These are phyloP conservation scores for Musa schizocarpa DNA, from an alignment of 176 grass and related monocot genomes.

Conservation along the genomic window DNA sequence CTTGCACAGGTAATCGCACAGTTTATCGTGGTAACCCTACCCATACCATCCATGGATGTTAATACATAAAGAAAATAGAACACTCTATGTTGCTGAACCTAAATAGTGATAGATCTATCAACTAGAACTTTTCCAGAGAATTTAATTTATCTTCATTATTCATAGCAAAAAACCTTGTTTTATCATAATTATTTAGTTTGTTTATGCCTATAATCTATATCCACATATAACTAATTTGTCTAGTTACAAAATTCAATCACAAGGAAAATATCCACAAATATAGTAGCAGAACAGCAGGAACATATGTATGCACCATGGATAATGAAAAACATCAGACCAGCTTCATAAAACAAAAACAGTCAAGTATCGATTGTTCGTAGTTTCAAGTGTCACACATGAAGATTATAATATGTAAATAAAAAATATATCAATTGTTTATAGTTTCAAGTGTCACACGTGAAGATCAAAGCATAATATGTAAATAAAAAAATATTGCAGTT, in stretches of 20 bases:
- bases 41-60: too few relatives aligned
- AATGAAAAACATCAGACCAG: not conserved
- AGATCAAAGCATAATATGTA: not conserved
- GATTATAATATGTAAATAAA: not conserved
- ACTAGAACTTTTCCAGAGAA: too few relatives aligned
- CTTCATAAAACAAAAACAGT: not conserved
- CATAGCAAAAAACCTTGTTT: too few relatives aligned
- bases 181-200: too few relatives aligned
- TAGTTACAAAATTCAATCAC: not conserved
- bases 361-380: not conserved
- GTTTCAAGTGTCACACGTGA: not conserved
- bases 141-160: too few relatives aligned
- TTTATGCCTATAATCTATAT: not conserved
- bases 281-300: not conserved
- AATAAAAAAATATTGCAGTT: not conserved
- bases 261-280: too few relatives aligned
- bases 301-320: not conserved
- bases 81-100: too few relatives aligned
- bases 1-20: too few relatives aligned
- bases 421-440: not conserved
- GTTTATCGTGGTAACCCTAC: too few relatives aligned
- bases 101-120: too few relatives aligned
- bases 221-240: not conserved
- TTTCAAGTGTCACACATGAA: not conserved
- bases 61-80: too few relatives aligned